phyloP scores from a whole-genome alignment of 176 grass and related monocot species.

The Ananas comosus region DNA sequence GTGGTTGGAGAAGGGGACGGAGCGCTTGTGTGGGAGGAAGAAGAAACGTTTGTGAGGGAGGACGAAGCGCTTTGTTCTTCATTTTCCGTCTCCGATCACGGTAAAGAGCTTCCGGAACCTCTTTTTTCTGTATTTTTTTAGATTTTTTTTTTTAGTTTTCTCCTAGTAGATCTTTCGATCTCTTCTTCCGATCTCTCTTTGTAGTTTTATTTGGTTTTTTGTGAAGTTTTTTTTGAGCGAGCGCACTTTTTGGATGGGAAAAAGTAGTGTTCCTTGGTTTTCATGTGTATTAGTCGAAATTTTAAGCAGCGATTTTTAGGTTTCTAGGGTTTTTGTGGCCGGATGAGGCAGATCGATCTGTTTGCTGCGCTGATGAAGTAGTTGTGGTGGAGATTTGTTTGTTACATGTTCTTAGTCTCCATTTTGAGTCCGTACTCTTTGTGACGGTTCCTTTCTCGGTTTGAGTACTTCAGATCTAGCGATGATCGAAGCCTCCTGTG shows the following conservation, averaged over 20 bases:
- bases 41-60: too few species aligned
- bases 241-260: background rate
- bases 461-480: conserved; percentile 18
- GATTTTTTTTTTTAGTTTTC: background rate
- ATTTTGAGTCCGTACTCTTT: background rate
- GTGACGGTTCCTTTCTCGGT: background rate
- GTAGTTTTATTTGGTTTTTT: background rate
- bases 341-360: background rate
- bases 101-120: background rate
- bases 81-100: background rate
- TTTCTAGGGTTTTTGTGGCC: background rate
- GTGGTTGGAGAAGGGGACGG: background rate
- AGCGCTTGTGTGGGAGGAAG: background rate
- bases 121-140: background rate
- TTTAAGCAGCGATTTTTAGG: background rate
- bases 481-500: conserved; percentile 10
- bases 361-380: background rate
- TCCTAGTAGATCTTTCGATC: background rate
- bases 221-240: background rate
- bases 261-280: background rate
- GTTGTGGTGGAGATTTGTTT: conserved; percentile 4
- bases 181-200: background rate
- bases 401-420: background rate
- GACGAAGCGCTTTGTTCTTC: background rate
- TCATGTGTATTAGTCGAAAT: background rate